Evolutionary conservation across 805 yeast genomes (phyloP), one percentile per base, ranked within the genome.

Genomic region (Metschnikowia koreensis): DNA sequence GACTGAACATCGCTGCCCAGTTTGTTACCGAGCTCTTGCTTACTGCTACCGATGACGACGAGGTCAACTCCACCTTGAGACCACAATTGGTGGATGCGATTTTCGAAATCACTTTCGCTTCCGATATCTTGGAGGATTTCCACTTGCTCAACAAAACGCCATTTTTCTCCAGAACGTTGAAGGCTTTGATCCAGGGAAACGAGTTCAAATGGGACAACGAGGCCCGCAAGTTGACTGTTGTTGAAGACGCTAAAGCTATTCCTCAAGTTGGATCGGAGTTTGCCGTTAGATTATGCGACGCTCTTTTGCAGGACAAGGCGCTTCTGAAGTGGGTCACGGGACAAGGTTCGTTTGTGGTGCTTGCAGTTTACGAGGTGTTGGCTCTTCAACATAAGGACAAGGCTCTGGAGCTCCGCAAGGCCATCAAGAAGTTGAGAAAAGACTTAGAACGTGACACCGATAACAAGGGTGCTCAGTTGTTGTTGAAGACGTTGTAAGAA

Each of bases 1-100:
- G 72, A n/a, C 86, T 84, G 55, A 87, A 86, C 62, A 69, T 92
- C 53, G 96, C 96, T 31, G 80, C 94, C 39, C 98, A 93, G 71
- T 86, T 89, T 59, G 74, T 88, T 48, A 77, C 85, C 41, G 98
- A 93, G 71, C 75, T 89, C 28, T 70, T 90, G 50, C 76, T 87
- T 55, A 82, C 80, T 58, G 80, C 80, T 44, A 77, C 76, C 7
- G 78, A 73, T 15, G 71, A 63, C 39, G 74, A 70, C 44, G 76
- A 66, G 65, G 65, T 66, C 60, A 72, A 63, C 70, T 61, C 58
- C n/a, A 61, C 66, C 10, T 66, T 70, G 44, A 76, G 80, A 65
- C 69, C 74, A 41, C 70, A 73, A 46, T 79, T 89, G 37, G 63
- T 89, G 13, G 77, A 79, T 36, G 76, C 80, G 7, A 73, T 90